Base-by-base conservation (phyloP, 2,329 filamentous ascomycete species). In the Scortechinia acanthostroma region DNA sequence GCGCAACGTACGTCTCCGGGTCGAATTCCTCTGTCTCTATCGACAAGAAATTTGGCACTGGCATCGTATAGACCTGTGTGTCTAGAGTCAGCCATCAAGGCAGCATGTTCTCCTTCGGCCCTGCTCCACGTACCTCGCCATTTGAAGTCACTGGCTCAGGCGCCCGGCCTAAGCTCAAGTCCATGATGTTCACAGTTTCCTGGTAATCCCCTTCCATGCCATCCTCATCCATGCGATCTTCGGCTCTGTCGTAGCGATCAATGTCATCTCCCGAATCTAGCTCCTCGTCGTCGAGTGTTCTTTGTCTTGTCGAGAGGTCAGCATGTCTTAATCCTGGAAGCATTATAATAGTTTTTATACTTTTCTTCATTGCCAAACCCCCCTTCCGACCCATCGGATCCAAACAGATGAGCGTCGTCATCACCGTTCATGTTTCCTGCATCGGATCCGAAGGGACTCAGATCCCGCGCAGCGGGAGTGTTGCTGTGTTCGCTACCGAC, bases 191-290 rank as follows among this genome's bases (percentile, higher is more conserved):
- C 49, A 74, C 61, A 13, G 66, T 70, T 55, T 74, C 63, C 43
- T 63, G 60, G 46, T 65, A 63, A n/a, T 60, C 59, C 4, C 61
- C 60, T 35, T 63, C 62, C 20, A 60, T 62, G 3, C 57, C 60
- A 42, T 62, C 61, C 19, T 62, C 60, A 21, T 73, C 68, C 59
- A 69, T 68, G 13, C 58, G 64, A 13, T 69, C 65, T 4, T 55
- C 66, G 14, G 60, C 56, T 23, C 77, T 70, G 55, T 83, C 78
- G 48, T 64, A 61, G 40, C 77, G 70, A 37, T 65, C 74, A 49
- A 75, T 68, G 51, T 83, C 79, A 53, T 83, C 79, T 37, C 76
- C 78, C 10, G 78, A 83, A 55, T 83, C 79, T 30, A 83, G 69
- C 45, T 81, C 76, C 49, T 74, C 70, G 54, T 83, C 78, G 47